phyloP scores from a whole-genome alignment of 176 grass and related monocot genomes.

The Eleusine coracana region DNA sequence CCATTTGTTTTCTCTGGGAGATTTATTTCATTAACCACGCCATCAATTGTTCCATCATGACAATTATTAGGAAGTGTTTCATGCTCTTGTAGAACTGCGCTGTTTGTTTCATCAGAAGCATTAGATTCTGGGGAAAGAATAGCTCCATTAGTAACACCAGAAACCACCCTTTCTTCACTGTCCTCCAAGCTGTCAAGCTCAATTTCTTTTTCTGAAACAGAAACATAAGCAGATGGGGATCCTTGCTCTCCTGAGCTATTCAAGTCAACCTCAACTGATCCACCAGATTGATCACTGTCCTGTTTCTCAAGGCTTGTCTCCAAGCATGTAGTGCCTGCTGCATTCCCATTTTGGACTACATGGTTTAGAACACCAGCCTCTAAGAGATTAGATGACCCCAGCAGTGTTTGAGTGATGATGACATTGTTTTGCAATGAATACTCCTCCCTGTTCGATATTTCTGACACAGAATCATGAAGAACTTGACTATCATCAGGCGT shows the following conservation, averaged over 20 bases:
- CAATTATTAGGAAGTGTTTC: neutral
- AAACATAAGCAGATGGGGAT: conserved; percentile 32
- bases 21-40: conserved; percentile 30
- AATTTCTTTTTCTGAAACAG: conserved; percentile 29
- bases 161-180: neutral
- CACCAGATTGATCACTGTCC: conserved; percentile 1
- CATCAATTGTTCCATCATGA: conserved; percentile 26
- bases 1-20: conserved; percentile 11
- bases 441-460: conserved; percentile 29
- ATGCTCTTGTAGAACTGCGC: conserved; percentile 36
- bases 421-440: conserved; percentile 34
- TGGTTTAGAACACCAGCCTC: conserved; percentile 40
- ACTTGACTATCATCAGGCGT: neutral
- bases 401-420: conserved; percentile 22
- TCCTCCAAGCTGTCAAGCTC: neutral
- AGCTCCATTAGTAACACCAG: conserved; percentile 28
- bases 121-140: conserved; percentile 26
- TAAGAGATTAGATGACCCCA: conserved; percentile 33
- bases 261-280: conserved; percentile 5
- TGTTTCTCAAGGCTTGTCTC: conserved; percentile 37
- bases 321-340: neutral
- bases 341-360: conserved; percentile 35
- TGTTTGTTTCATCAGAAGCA: conserved; percentile 30
- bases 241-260: conserved; percentile 37
- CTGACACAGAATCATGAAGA: neutral